A percentile compares a stretch with the other conserved stretches of the same genome.
These are phyloP conservation scores for Lophiotrema nucula DNA, from an alignment of 495 filamentous ascomycete species.

Conservation along the genomic window DNA sequence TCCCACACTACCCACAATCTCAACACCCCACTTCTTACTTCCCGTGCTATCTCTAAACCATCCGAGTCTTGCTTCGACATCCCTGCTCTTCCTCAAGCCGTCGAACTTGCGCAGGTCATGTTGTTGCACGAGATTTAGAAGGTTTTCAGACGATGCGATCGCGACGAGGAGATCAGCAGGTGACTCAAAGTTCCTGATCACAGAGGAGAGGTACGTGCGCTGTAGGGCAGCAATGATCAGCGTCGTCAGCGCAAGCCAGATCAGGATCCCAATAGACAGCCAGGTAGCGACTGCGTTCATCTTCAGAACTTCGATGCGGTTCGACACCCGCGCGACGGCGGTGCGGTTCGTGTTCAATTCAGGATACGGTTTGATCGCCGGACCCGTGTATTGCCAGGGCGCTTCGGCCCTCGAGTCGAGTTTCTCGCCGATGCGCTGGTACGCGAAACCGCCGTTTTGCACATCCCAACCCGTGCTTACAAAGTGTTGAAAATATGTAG, in stretches of 20 bases:
- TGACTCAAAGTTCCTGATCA: conserved; percentile 1
- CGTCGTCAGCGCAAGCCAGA: conserved; percentile 2
- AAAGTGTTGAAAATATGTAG: conserved; percentile 10
- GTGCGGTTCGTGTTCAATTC: conserved; percentile 3
- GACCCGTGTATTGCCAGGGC: no score
- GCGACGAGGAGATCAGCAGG: not conserved
- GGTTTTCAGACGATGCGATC: conserved; percentile 5
- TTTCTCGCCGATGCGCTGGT: conserved; percentile 1
- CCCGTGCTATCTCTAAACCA: conserved; percentile 5
- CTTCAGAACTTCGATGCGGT: not conserved
- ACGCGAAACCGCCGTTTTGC: not conserved
- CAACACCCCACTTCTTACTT: conserved; percentile 11
- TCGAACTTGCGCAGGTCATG: no score
- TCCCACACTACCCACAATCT: conserved; percentile 1
- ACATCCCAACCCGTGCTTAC: not conserved
- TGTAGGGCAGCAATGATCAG: not conserved
- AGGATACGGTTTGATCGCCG: no score
- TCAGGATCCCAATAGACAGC: conserved; percentile 1
- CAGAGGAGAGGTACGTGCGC: conserved; percentile 1
- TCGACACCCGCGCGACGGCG: not conserved
- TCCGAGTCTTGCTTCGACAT: not conserved
- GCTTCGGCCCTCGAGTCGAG: no score
- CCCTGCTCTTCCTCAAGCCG: not conserved
- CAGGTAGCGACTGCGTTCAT: conserved; percentile 8
- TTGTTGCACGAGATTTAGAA: not conserved